Conservation (phyloP, 805 yeast genomes). For the Cyberlindnera suaveolens region DNA sequence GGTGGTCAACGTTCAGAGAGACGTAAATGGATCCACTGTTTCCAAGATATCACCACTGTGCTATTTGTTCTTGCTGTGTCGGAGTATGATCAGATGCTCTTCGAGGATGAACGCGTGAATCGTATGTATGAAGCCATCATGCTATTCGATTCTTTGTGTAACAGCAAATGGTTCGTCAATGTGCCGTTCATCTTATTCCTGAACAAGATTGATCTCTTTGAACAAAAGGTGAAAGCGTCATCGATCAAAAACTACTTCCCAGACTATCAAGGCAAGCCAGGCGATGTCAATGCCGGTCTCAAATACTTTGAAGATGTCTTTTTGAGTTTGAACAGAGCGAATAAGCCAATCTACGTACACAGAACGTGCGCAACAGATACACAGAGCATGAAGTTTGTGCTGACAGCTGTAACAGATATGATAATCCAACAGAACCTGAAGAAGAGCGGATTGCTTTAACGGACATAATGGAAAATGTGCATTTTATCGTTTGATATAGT, state of each 20-base stretch:
- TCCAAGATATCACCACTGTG: conserved; percentile 83
- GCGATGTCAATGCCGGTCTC: conserved; percentile 59
- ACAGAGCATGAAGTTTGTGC: conserved; percentile 79
- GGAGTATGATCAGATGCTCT: conserved; percentile 87
- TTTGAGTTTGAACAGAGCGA: conserved; percentile 51
- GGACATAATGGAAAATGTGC: neutral
- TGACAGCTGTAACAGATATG: conserved; percentile 89
- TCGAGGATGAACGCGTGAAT: conserved; percentile 85
- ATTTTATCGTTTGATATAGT: too few species aligned
- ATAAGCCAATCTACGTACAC: conserved; percentile 80
- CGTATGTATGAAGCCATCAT: conserved; percentile 87
- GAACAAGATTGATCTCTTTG: conserved; percentile 82
- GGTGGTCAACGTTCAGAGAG: conserved; percentile 95
- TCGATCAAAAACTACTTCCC: conserved; percentile 75
- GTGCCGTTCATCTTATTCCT: conserved; percentile 87
- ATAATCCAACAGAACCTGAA: conserved; percentile 77
- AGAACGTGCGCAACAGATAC: conserved; percentile 96
- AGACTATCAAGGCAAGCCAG: conserved; percentile 61
- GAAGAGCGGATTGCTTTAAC: conserved; percentile 54
- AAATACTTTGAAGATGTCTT: conserved; percentile 68
- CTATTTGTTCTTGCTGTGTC: conserved; percentile 83
- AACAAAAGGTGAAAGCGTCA: conserved; percentile 56
- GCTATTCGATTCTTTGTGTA: conserved; percentile 76
- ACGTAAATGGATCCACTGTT: conserved; percentile 91
- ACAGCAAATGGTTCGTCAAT: conserved; percentile 75